Evolutionary conservation across 768 basidiomycete species (phyloP).

Genomic region (Sistotremastrum suecicum): DNA sequence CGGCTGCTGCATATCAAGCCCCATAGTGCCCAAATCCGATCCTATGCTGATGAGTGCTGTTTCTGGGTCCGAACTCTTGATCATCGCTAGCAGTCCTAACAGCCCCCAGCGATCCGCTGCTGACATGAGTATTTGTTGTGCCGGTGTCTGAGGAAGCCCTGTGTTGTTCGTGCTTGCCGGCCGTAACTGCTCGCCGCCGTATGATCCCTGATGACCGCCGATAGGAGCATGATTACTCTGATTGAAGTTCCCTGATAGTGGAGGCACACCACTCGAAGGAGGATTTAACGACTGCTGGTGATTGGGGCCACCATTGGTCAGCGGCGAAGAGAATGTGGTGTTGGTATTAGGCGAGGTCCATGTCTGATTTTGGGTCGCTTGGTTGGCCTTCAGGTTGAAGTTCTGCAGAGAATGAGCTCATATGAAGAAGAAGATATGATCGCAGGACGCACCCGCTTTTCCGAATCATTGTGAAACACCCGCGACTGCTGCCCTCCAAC

Average conservation of each 20-base stretch:
- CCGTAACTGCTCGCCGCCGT: neutral
- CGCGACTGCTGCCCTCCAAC: slow-evolving; percentile 37
- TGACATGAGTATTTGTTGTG: slow-evolving; percentile 82
- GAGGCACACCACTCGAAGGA: slow-evolving; percentile 8
- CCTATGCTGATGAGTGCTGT: slow-evolving; percentile 73
- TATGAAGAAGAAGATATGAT: neutral
- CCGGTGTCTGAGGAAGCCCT: slow-evolving; percentile 66
- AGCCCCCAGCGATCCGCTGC: slow-evolving; percentile 96
- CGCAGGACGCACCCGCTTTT: slow-evolving; percentile 50
- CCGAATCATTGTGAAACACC: slow-evolving; percentile 60
- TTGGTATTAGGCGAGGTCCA: slow-evolving; percentile 49
- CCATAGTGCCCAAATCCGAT: slow-evolving; percentile 84
- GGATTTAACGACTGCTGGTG: slow-evolving; percentile 14
- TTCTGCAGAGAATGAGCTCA: slow-evolving; percentile 22
- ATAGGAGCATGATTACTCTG: neutral
- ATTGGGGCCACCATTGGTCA: neutral
- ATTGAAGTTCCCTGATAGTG: slow-evolving; percentile 8
- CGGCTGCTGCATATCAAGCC: slow-evolving; percentile 72
- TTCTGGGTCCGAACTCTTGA: slow-evolving; percentile 79
- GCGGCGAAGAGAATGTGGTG: slow-evolving; percentile 9
- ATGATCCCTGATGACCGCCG: neutral
- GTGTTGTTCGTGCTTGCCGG: slow-evolving; percentile 9
- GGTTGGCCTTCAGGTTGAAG: slow-evolving; percentile 53
- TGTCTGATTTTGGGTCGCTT: slow-evolving; percentile 38
- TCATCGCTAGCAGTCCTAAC: slow-evolving; percentile 69